A percentile compares a stretch with the other conserved stretches of the same genome.
Evolutionary conservation across 345 rosid genomes (phyloP).

Genomic region (Populus pruinosa): DNA sequence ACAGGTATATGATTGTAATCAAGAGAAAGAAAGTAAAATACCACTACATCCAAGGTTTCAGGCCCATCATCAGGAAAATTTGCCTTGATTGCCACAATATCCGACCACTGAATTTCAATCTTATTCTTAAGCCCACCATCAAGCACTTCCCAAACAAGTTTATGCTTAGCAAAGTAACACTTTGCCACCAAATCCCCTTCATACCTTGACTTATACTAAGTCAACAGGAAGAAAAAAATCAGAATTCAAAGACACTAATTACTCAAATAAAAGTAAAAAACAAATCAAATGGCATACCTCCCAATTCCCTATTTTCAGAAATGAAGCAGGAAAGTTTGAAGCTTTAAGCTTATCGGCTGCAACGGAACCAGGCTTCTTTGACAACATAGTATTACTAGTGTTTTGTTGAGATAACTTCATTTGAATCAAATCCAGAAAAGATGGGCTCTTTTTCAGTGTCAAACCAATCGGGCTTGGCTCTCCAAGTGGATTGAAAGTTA

Average conservation of each 20-base stretch:
- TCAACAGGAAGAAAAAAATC: not conserved
- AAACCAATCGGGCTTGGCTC: constrained; percentile 96
- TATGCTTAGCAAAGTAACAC: constrained; percentile 97
- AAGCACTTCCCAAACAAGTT: constrained; percentile 97
- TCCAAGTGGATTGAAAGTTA: constrained; percentile 62
- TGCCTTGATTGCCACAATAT: constrained; percentile 83
- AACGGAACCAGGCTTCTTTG: constrained; percentile 38
- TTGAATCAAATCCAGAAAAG: constrained; percentile 88
- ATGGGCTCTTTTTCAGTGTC: constrained; percentile 85
- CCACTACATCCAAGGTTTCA: constrained; percentile 83
- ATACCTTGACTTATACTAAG: constrained; percentile 83
- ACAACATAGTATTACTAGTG: constrained; percentile 4
- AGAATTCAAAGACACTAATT: not conserved
- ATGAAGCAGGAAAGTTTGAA: constrained; percentile 80
- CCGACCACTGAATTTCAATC: constrained; percentile 97
- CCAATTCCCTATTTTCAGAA: constrained; percentile 77
- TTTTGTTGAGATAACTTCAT: constrained; percentile 68
- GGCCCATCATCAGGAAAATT: constrained; percentile 74
- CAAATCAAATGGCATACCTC: constrained; percentile 45
- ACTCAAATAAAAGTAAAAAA: not conserved
- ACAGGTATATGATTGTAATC: not conserved
- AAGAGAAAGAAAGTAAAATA: constrained; percentile 19
- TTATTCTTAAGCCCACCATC: constrained; percentile 96
- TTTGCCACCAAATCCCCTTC: constrained; percentile 98
- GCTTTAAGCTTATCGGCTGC: constrained; percentile 83